Evolutionary conservation across 768 basidiomycete species (phyloP).

Genomic region (Hysterangium stoloniferum): DNA sequence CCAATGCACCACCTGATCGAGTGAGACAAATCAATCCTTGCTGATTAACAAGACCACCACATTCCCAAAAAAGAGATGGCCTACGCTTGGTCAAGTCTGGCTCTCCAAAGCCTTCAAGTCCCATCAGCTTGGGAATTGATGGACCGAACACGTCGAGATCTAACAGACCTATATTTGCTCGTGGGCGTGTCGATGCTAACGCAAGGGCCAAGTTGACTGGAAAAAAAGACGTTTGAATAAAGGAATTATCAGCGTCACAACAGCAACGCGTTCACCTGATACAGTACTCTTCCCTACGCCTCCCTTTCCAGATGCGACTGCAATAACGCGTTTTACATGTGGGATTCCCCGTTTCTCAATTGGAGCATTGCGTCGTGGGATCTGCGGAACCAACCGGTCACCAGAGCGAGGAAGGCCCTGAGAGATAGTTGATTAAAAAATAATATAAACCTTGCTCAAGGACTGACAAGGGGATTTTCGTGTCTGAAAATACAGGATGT

Average conservation of each 20-base stretch:
- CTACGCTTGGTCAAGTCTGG: conserved; percentile 71
- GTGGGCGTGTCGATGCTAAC: conserved; percentile 39
- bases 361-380: conserved; percentile 29
- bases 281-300: conserved; percentile 95
- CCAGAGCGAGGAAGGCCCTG: conserved; percentile 33
- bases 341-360: conserved; percentile 30
- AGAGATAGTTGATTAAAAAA: neutral
- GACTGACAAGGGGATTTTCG: conserved; percentile 14
- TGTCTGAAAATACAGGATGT: conserved; percentile 4
- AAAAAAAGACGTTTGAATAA: conserved; percentile 12
- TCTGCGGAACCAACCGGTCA: conserved; percentile 28
- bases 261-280: conserved; percentile 48
- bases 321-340: conserved; percentile 73
- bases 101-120: conserved; percentile 69
- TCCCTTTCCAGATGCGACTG: conserved; percentile 89
- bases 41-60: conserved; percentile 16
- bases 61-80: too few relatives aligned
- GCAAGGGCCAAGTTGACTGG: conserved; percentile 78
- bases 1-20: conserved; percentile 58
- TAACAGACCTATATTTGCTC: conserved; percentile 64
- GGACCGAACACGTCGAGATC: conserved; percentile 97
- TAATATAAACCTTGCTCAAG: neutral
- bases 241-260: conserved; percentile 3
- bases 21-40: neutral
- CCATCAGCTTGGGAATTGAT: conserved; percentile 89